Percentiles rank a stretch among this genome's conserved stretches.
These are phyloP conservation scores for Cicer bijugum DNA, from an alignment of 306 rosid genomes.

Conservation along the genomic window DNA sequence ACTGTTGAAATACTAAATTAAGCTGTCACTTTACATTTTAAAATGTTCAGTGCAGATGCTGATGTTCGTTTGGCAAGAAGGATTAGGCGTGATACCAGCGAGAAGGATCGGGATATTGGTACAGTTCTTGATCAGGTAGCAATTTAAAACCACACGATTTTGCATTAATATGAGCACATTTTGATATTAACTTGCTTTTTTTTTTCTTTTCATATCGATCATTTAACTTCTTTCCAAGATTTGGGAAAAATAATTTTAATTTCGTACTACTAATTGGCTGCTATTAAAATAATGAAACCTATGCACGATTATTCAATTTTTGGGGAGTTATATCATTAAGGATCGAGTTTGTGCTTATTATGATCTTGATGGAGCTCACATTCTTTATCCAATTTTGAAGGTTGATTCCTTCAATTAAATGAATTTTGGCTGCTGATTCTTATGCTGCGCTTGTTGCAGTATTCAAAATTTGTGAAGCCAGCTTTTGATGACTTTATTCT, in stretches of 20 bases:
- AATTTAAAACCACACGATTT: conserved; percentile 35
- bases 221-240: conserved; percentile 34
- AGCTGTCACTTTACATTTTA: conserved; percentile 66
- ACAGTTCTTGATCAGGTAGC: conserved; percentile 93
- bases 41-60: conserved; percentile 97
- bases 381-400: conserved; percentile 18
- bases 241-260: conserved; percentile 16
- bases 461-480: conserved; percentile 96
- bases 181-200: conserved; percentile 2
- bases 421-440: conserved; percentile 38
- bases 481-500: conserved; percentile 98
- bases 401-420: conserved; percentile 27
- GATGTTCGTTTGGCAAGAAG: conserved; percentile 99
- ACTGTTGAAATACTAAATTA: conserved; percentile 53
- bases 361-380: conserved; percentile 10
- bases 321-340: conserved; percentile 35
- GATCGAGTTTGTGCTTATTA: conserved; percentile 3
- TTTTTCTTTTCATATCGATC: background rate
- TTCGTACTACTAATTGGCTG: conserved; percentile 38
- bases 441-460: conserved; percentile 61
- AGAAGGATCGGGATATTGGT: conserved; percentile 87
- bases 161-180: background rate
- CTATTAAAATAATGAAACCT: conserved; percentile 12
- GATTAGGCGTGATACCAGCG: conserved; percentile 92
- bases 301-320: background rate